These are phyloP conservation scores for Chalciporus sphaerocephalus DNA, from an alignment of 768 basidiomycete species.

Conservation along the genomic window DNA sequence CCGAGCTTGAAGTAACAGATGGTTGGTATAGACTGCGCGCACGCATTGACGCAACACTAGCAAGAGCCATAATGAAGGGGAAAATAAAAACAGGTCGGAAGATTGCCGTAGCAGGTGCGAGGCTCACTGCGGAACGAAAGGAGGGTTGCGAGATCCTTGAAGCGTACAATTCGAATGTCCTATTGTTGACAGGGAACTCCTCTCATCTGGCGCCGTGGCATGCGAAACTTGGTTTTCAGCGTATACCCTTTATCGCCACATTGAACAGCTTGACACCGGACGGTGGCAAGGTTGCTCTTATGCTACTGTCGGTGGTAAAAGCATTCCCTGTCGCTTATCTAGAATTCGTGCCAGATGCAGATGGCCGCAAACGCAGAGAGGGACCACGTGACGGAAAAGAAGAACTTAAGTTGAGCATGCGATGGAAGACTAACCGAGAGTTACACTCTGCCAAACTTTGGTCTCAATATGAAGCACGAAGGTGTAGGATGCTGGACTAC, in stretches of 20 bases:
- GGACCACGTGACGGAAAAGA: slow-evolving; percentile 70
- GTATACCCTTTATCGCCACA: slow-evolving; percentile 63
- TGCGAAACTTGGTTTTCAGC: slow-evolving; percentile 76
- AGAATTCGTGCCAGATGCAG: slow-evolving; percentile 52
- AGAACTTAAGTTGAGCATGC: slow-evolving; percentile 52
- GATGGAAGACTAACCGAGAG: slow-evolving; percentile 69
- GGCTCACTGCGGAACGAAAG: slow-evolving; percentile 64
- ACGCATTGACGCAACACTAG: slow-evolving; percentile 66
- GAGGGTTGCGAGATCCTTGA: slow-evolving; percentile 83
- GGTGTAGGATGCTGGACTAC: slow-evolving; percentile 51
- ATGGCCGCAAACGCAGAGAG: slow-evolving; percentile 47
- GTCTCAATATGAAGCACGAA: slow-evolving; percentile 52
- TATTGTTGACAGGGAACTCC: slow-evolving; percentile 79
- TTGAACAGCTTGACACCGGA: slow-evolving; percentile 75
- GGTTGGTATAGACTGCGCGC: slow-evolving; percentile 93
- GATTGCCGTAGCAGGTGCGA: slow-evolving; percentile 73
- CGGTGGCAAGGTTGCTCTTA: slow-evolving; percentile 70
- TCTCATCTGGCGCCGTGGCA: slow-evolving; percentile 87
- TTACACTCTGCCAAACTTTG: slow-evolving; percentile 55
- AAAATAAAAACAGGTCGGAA: slow-evolving; percentile 77
- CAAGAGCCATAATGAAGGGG: slow-evolving; percentile 62
- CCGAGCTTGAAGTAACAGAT: slow-evolving; percentile 88
- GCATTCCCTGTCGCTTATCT: slow-evolving; percentile 76
- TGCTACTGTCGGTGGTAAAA: slow-evolving; percentile 73
- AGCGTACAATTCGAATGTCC: slow-evolving; percentile 61